phyloP scores from a whole-genome alignment of 441 rosid species.

The Syzygium malaccense region DNA sequence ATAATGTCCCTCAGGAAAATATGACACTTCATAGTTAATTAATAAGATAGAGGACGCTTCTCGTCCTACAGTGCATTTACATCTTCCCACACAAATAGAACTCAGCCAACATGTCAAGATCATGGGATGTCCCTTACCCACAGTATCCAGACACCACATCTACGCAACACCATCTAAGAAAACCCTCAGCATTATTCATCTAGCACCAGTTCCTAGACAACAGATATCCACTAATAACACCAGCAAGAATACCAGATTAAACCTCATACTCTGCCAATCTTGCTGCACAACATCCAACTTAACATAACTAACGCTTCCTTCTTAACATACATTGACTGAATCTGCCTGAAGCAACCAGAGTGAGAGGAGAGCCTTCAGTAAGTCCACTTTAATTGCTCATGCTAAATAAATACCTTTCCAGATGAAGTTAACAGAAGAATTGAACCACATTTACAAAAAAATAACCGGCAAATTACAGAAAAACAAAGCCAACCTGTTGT shows the following conservation, averaged over 20 bases:
- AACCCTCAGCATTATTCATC: not conserved
- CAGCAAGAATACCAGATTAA: not conserved
- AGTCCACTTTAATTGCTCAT: not conserved
- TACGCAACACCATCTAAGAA: not conserved
- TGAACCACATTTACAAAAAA: not conserved
- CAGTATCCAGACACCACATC: not conserved
- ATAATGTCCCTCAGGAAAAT: conserved; percentile 1
- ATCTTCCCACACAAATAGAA: not conserved
- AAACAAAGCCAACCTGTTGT: conserved; percentile 50
- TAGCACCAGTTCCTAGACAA: not conserved
- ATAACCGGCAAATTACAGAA: not conserved
- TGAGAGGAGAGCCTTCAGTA: not conserved
- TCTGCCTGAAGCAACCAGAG: not conserved
- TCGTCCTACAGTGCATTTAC: not conserved
- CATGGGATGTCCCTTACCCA: not conserved
- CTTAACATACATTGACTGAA: not conserved
- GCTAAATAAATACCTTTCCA: not conserved
- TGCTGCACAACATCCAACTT: not conserved
- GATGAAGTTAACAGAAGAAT: not conserved
- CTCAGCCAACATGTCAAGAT: not conserved
- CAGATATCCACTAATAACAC: not conserved
- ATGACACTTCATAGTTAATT: not conserved
- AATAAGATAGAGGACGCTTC: not conserved
- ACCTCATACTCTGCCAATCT: not conserved
- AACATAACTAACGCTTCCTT: not conserved